These are phyloP conservation scores for Yamadazyma sp. DNA, from an alignment of 805 yeast species.

Conservation along the genomic window DNA sequence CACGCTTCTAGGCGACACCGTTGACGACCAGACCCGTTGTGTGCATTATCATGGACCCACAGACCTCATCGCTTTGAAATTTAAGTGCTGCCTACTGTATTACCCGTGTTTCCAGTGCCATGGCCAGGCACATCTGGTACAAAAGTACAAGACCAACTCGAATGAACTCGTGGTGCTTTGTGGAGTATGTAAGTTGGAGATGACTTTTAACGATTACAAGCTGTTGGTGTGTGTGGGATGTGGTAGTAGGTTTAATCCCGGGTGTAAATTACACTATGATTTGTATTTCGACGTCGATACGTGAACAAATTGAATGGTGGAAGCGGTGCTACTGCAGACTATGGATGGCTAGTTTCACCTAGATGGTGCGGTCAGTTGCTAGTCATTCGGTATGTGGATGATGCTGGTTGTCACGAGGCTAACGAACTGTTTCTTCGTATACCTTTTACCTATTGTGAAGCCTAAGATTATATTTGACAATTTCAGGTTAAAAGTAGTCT, in stretches of 20 bases:
- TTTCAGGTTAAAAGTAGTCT: too few relatives aligned
- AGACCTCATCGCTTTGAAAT: constrained; percentile 42
- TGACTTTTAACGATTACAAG: constrained; percentile 30
- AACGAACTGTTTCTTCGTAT: too few relatives aligned
- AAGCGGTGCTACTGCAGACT: too few relatives aligned
- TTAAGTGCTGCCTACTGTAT: constrained; percentile 36
- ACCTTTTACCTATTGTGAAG: too few relatives aligned
- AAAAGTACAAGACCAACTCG: constrained; percentile 14
- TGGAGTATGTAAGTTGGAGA: constrained; percentile 33
- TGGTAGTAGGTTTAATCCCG: constrained; percentile 33
- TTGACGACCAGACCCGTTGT: constrained; percentile 38
- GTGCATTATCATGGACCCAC: constrained; percentile 33
- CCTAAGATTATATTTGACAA: too few relatives aligned
- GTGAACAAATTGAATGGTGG: too few relatives aligned
- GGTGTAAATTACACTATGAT: constrained; percentile 36
- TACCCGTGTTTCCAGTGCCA: constrained; percentile 45
- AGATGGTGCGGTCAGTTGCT: too few relatives aligned
- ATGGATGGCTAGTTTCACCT: too few relatives aligned
- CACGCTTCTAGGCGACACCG: constrained; percentile 8
- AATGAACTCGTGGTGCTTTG: constrained; percentile 31
- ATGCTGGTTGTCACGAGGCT: too few relatives aligned
- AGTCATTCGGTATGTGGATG: too few relatives aligned
- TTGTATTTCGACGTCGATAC: constrained; percentile 42
- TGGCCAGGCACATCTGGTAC: constrained; percentile 15
- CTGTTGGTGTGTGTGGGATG: constrained; percentile 27